Conservation (phyloP, 208 protist genomes). For the Crithidia acanthocephali region DNA sequence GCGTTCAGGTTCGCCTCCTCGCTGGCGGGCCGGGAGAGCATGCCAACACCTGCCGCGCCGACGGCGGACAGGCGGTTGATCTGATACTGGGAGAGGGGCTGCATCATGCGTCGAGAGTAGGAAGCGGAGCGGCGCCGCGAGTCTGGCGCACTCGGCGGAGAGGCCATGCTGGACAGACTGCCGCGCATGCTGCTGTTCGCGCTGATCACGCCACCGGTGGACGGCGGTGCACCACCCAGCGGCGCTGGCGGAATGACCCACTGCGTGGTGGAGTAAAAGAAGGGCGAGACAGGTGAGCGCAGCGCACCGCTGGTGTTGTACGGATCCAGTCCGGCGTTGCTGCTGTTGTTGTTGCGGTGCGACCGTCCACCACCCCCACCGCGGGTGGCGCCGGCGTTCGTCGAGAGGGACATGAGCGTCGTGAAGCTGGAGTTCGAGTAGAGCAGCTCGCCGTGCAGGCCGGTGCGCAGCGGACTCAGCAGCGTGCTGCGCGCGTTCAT, state of each 20-base stretch:
- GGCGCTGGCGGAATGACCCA: conserved; percentile 17
- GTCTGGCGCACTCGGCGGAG: conserved; percentile 13
- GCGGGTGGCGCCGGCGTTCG: not conserved
- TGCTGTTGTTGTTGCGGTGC: not conserved
- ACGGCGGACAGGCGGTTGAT: conserved; percentile 11
- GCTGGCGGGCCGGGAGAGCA: not conserved
- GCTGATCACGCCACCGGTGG: conserved; percentile 15
- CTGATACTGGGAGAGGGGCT: not conserved
- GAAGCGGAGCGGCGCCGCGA: conserved; percentile 4
- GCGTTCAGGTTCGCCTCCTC: conserved; percentile 17
- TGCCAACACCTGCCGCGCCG: not conserved
- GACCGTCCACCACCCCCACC: not conserved
- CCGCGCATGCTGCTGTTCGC: conserved; percentile 10
- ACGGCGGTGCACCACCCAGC: not conserved
- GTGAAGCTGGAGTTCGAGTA: conserved; percentile 21
- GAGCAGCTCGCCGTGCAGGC: conserved; percentile 16
- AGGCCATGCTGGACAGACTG: conserved; percentile 18
- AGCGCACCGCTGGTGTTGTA: conserved; percentile 13
- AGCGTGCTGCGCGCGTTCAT: conserved; percentile 46
- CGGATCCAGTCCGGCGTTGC: not conserved
- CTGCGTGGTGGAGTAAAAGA: conserved; percentile 9
- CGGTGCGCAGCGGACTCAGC: conserved; percentile 13
- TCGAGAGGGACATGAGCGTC: conserved; percentile 20
- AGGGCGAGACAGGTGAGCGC: conserved; percentile 7
- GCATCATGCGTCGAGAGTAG: conserved; percentile 8